Base-by-base conservation (phyloP, 169 alveolate genomes). In the Plasmodium ovale region DNA sequence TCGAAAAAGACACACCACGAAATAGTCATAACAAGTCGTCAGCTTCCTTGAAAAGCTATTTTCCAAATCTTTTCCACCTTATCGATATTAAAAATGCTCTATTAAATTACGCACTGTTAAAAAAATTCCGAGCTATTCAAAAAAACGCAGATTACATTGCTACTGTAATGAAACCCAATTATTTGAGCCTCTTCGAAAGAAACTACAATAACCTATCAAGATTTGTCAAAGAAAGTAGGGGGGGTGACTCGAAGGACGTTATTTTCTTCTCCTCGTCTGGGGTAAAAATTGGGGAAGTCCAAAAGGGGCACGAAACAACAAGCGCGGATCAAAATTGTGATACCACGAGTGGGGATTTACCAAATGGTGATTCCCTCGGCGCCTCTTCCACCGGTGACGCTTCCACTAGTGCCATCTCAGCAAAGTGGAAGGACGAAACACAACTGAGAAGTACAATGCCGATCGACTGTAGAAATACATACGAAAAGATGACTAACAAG, bases 171-270 rank as follows among this genome's bases (percentile, higher is more conserved):
- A 79, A 65, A 54, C 89, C 89, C n/a, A 79, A 79, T 64, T 79
- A 79, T 79, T 49, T 79, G 16, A 79, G 49, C 31, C 65, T 79
- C 1, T 79, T 79, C 58, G 89, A 79, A 79, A 79, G 89, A 2
- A 79, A 79, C 33, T 65, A 79, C 53, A 79, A 79, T 44, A 62
- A 79, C 9, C 49, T 79, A 56, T 29, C 31, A 3, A 65, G 65
- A 7, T 64, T 64, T 12, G 31, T 64, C 4, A 35, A 27, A 6
- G 60, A 65, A 16, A 42, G 65, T 21, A 79, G 35, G 39, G 5
- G 19, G 27, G 7, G 1, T 42, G n/a, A n/a, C n/a, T 37, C n/a
- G 21, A 58, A 58, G 16, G 71, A 31, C 0, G 73, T 37, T 56
- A 59, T 44, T 4, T 31, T 7, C 21, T 4, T 3, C 49, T 58